Evolutionary conservation across 139 green algal genomes (phyloP), one percentile per base, ranked within the genome.

Genomic region (Picochlorum sp.): DNA sequence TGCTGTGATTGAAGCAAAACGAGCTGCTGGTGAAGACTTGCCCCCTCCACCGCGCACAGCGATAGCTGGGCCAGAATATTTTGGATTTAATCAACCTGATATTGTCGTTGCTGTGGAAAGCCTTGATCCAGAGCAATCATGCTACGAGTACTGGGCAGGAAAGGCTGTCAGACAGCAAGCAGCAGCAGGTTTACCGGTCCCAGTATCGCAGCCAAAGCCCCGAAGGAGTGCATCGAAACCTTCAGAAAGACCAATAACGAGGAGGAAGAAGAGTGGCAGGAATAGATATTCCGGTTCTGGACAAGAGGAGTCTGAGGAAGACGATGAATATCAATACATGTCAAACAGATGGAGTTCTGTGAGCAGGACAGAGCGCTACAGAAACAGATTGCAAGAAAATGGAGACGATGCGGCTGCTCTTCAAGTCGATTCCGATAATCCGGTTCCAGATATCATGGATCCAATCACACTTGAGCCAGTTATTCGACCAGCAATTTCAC

Each of bases 21-120:
- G 76, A 13, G 33, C 51, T n/a, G 69, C 68, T 5, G 89, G 89
- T 13, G 86, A 95, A 71, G 60, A 84, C 32, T 72, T 95, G 59
- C 86, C 88, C 1, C 84, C 85, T 16, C 81, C 89, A 1, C 88
- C 89, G 35, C 89, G 89, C 72, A 95, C 88, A 20, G 88, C 88
- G 55, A 94, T 96, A 32, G 86, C 89, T 0, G 89, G 89, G 0
- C 85, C 88, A n/a, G 89, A 95, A 62, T 95, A 94, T 76, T 96
- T 96, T 81, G 89, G 89, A 7, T 66, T 96, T 35, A 92, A 90
- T 63, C 78, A 91, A 70, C 63, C 63, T 3, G 79, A 87, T 44
- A 80, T 91, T 33, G 50, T 77, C 33, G 72, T 71, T 26, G 75
- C 67, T 24, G 84, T 95, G 10, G 88, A 96, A 75, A 73, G 69